Conservation (phyloP, 1,139 yeast species). For the Debaryomycetaceae sp. region DNA sequence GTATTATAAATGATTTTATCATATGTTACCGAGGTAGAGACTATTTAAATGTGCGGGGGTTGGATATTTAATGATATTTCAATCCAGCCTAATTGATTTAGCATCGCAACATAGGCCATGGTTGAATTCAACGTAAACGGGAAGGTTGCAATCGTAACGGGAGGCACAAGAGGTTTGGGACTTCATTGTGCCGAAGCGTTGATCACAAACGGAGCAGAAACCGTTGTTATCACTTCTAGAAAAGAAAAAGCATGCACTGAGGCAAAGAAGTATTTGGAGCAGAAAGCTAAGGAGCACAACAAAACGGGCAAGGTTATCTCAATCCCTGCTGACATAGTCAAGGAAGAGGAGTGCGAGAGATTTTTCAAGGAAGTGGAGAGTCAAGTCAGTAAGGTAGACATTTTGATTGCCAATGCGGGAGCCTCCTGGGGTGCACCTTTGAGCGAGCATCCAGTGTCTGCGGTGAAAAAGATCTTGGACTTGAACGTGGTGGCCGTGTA, state of each 20-base stretch:
- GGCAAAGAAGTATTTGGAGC: constrained; percentile 51
- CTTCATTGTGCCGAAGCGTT: constrained; percentile 65
- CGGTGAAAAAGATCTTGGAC: constrained; percentile 61
- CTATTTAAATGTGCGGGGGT: background rate
- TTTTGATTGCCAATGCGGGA: constrained; percentile 76
- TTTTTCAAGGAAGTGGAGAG: constrained; percentile 43
- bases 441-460: constrained; percentile 58
- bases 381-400: constrained; percentile 49
- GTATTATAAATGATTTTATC: background rate
- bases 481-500: constrained; percentile 73
- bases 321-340: constrained; percentile 60
- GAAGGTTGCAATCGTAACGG: constrained; percentile 71
- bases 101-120: constrained; percentile 16
- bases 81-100: too few relatives aligned
- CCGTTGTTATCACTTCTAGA: constrained; percentile 66
- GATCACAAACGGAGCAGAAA: constrained; percentile 59
- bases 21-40: background rate
- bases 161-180: constrained; percentile 77
- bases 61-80: too few relatives aligned
- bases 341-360: constrained; percentile 45
- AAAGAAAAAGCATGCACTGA: constrained; percentile 62
- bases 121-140: constrained; percentile 53
- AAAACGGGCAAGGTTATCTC: constrained; percentile 45
- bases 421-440: constrained; percentile 77
- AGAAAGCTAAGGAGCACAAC: constrained; percentile 40